Percentiles rank a stretch among this genome's conserved stretches.
These are phyloP conservation scores for Tetrapisispora taiwanensis DNA, from an alignment of 805 yeast species.

Conservation along the genomic window DNA sequence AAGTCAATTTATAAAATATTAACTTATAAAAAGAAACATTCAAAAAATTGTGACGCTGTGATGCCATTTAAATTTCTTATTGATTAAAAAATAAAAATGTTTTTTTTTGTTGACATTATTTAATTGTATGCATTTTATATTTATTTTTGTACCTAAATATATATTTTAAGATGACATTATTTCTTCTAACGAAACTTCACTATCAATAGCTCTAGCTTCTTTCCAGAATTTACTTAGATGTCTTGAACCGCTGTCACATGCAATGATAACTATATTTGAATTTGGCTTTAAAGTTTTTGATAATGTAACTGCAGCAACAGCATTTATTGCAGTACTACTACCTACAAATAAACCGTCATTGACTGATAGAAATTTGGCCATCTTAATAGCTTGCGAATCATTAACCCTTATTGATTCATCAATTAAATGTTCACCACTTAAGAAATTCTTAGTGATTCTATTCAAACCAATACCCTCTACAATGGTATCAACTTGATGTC, in stretches of 20 bases:
- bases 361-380: slow-evolving; percentile 77
- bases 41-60: neutral
- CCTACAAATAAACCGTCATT: slow-evolving; percentile 90
- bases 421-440: slow-evolving; percentile 55
- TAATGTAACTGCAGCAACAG: slow-evolving; percentile 72
- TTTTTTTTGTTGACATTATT: no score
- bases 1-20: neutral
- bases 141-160: neutral
- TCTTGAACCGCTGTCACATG: slow-evolving; percentile 87
- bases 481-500: slow-evolving; percentile 93
- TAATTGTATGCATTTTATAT: neutral
- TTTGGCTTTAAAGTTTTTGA: slow-evolving; percentile 46
- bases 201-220: slow-evolving; percentile 36
- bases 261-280: slow-evolving; percentile 65
- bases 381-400: slow-evolving; percentile 71
- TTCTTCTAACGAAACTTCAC: slow-evolving; percentile 29
- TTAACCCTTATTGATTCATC: slow-evolving; percentile 73
- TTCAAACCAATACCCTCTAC: slow-evolving; percentile 92
- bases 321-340: slow-evolving; percentile 85
- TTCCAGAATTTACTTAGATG: slow-evolving; percentile 93
- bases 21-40: neutral
- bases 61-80: neutral
- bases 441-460: slow-evolving; percentile 73
- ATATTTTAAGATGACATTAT: slow-evolving; percentile 13
- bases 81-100: neutral